These are phyloP conservation scores for Mortierella sp. DNA, from an alignment of 371 early-diverging fungal species.

Conservation along the genomic window DNA sequence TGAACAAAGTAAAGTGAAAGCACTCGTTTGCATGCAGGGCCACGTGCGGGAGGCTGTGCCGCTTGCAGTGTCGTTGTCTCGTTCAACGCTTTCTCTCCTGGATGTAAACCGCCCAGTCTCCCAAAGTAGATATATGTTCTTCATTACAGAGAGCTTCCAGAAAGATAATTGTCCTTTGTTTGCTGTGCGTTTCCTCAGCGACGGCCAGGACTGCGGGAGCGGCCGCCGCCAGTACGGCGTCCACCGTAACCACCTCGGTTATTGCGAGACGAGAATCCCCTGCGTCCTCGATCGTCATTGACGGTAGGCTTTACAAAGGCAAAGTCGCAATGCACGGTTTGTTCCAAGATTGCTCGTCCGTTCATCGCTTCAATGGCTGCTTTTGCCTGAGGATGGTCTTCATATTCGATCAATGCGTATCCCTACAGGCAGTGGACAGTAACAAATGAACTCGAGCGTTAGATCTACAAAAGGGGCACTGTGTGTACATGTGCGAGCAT, in stretches of 20 bases:
- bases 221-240: conserved; percentile 35
- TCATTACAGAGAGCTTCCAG: too few relatives aligned
- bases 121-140: too few relatives aligned
- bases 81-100: too few relatives aligned
- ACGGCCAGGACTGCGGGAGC: conserved; percentile 48
- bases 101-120: too few relatives aligned
- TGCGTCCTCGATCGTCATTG: conserved; percentile 47
- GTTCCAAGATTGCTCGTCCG: conserved; percentile 76
- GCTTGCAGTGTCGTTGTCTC: too few relatives aligned
- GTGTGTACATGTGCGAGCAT: too few relatives aligned
- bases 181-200: too few relatives aligned
- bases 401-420: conserved; percentile 93
- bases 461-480: too few relatives aligned
- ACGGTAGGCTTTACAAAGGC: conserved; percentile 76
- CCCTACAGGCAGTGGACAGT: conserved; percentile 66
- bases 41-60: too few relatives aligned
- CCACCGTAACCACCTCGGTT: conserved; percentile 40
- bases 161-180: too few relatives aligned
- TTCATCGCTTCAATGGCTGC: conserved; percentile 80
- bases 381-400: conserved; percentile 83
- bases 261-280: conserved; percentile 42
- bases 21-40: too few relatives aligned
- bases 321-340: conserved; percentile 80
- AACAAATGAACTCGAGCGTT: background rate
- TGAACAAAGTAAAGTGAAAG: too few relatives aligned